Base-by-base conservation (phyloP, 2,329 filamentous ascomycete genomes). In the Trichoderma lentiforme region DNA sequence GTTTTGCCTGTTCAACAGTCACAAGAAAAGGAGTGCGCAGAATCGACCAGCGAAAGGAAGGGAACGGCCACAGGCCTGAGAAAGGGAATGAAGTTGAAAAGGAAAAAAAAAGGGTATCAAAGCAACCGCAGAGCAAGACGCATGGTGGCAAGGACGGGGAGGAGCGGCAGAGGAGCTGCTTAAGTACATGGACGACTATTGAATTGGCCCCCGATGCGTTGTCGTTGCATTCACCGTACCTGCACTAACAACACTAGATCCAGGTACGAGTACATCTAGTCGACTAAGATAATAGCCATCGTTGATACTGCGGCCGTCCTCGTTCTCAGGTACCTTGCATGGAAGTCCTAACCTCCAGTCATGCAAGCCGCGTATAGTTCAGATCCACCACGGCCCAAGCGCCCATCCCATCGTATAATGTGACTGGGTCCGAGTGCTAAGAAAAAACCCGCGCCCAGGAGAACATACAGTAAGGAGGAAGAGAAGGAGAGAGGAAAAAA, bases 41-140 rank as follows among this genome's bases (percentile, higher is more conserved):
- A 62, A 70, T 70, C 67, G 67, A 70, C 67, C 67, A 71, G 69
- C 69, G 62, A 71, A 71, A 66, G 30, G n/a, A 61, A 62, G 43
- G 53, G 15, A 72, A 72, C 53, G 64, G 64, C 64, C 63, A 69
- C 60, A 63, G 62, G 60, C 60, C 62, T 58, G 67, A n/a, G 4
- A 6, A 69, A 51, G 30, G 51, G 39, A 70, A 57, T 39, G 58
- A 56, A 58, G 34, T 26, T 53, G 9, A 24, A 28, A 21, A 51
- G 32, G 32, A 26, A 28, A 53, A 36, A 43, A 56, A 51, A 34
- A 57, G 58, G 58, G 53, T 58, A 60, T 36, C 47, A 70, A 72
- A 63, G 43, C 53, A 28, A 36, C 18, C 63, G 28, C 12, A 47
- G 61, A 65, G 32, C 60, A 39, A 58, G 51, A 43, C n/a, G 47